Conservation (phyloP, 345 rosid species). For the Rubroshorea leprosula region DNA sequence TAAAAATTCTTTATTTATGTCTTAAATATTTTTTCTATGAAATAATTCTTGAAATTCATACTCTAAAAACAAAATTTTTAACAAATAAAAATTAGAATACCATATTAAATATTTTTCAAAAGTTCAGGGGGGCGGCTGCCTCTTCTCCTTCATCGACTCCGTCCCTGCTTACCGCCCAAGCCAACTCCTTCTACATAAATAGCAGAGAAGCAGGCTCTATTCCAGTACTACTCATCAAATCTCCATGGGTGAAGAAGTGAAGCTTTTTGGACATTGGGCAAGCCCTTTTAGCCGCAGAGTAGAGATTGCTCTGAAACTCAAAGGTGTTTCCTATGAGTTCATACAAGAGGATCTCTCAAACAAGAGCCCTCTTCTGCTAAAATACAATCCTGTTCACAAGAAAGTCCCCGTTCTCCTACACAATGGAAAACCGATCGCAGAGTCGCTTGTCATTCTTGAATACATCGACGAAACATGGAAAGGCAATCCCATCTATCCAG, state of each 20-base stretch:
- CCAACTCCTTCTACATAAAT: no score
- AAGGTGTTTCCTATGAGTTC: not conserved
- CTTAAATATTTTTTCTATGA: no score
- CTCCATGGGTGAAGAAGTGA: not conserved
- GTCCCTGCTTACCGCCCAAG: no score
- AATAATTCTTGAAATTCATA: no score
- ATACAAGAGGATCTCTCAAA: not conserved
- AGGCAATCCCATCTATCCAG: not conserved
- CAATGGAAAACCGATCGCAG: not conserved
- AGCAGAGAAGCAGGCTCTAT: no score
- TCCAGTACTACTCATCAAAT: no score
- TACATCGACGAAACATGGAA: not conserved
- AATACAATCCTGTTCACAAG: not conserved
- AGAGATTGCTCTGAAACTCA: not conserved
- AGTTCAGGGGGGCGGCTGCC: no score
- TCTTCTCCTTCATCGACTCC: no score
- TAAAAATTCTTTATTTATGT: no score
- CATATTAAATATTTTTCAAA: no score
- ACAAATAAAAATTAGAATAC: no score
- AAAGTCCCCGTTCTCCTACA: not conserved
- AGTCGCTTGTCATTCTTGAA: not conserved
- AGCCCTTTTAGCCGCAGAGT: not conserved
- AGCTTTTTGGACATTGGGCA: not conserved
- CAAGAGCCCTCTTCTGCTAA: not conserved
- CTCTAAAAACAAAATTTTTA: no score